phyloP scores from a whole-genome alignment of 2,329 filamentous ascomycete species.

The Clonostachys rhizophaga region DNA sequence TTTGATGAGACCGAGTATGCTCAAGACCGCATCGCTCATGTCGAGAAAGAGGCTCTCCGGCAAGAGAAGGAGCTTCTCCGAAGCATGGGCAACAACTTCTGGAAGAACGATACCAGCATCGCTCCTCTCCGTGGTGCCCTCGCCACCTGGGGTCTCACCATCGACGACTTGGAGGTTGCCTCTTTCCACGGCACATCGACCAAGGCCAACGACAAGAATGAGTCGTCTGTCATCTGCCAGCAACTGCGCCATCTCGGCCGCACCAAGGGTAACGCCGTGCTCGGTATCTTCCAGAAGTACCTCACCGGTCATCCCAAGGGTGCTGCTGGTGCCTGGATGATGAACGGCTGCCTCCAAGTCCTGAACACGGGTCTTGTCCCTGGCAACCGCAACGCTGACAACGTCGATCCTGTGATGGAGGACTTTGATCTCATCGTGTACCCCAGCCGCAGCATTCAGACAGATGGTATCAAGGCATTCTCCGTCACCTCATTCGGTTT shows the following conservation, averaged over 20 bases:
- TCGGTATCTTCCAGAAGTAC: constrained; percentile 99
- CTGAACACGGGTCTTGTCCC: constrained; percentile 92
- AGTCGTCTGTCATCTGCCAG: constrained; percentile 94
- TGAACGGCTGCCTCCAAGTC: constrained; percentile 96
- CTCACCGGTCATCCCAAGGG: constrained; percentile 98
- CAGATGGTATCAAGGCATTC: constrained; percentile 97
- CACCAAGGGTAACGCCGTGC: constrained; percentile 90
- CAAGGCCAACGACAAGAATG: constrained; percentile 99
- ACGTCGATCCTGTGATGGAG: constrained; percentile 94
- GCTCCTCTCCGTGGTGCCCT: constrained; percentile 93
- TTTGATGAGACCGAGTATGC: constrained; percentile 84
- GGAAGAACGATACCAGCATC: constrained; percentile 92
- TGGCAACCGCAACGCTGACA: constrained; percentile 97
- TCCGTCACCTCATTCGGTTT: constrained; percentile 99
- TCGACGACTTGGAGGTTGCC: constrained; percentile 90
- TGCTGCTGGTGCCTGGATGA: constrained; percentile 99
- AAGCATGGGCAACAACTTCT: constrained; percentile 97
- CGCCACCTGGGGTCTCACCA: constrained; percentile 95
- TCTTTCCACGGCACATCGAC: constrained; percentile 99
- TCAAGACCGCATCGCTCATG: constrained; percentile 78
- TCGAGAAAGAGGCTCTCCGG: constrained; percentile 77
- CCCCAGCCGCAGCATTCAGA: constrained; percentile 91
- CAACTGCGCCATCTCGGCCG: constrained; percentile 93
- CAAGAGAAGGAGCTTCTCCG: constrained; percentile 91
- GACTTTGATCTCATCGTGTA: constrained; percentile 98